Evolutionary conservation across 169 alveolate genomes (phyloP).

Genomic region (Cryptosporidium parvum): DNA sequence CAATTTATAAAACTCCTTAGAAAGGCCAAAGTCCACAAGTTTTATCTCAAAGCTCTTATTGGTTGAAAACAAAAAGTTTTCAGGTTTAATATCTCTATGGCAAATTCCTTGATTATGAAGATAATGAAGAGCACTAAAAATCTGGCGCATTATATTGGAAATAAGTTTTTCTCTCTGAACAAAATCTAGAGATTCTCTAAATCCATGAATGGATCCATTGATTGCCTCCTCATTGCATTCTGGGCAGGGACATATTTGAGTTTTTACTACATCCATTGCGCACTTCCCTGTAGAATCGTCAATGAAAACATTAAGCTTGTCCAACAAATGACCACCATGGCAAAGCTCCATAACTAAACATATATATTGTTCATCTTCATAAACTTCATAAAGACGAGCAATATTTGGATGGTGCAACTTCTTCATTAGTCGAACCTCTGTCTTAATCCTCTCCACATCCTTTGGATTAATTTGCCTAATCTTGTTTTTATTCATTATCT

Average conservation of each 20-base stretch:
- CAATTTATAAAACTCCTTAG: conserved; percentile 78
- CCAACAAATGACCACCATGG: conserved; percentile 76
- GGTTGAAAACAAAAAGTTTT: conserved; percentile 84
- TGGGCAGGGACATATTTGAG: conserved; percentile 68
- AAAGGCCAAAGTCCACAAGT: conserved; percentile 87
- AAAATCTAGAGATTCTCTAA: neutral
- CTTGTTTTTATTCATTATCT: conserved; percentile 67
- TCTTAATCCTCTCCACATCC: conserved; percentile 77
- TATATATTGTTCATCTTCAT: conserved; percentile 75
- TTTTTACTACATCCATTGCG: neutral
- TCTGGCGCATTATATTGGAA: conserved; percentile 80
- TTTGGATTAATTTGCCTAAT: conserved; percentile 65
- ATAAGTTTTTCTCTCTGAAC: conserved; percentile 77
- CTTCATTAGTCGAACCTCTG: conserved; percentile 78
- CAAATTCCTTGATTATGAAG: conserved; percentile 83
- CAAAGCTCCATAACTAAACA: conserved; percentile 77
- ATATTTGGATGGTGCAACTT: conserved; percentile 77
- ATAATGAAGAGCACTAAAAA: conserved; percentile 85
- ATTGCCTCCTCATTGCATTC: conserved; percentile 65
- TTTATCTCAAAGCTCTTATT: conserved; percentile 79
- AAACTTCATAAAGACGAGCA: conserved; percentile 74
- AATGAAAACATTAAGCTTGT: conserved; percentile 29
- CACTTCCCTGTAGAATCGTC: neutral
- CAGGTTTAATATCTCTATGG: conserved; percentile 87
- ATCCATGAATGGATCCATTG: neutral